These are phyloP conservation scores for Corymbia calophylla DNA, from an alignment of 441 rosid genomes.

Conservation along the genomic window DNA sequence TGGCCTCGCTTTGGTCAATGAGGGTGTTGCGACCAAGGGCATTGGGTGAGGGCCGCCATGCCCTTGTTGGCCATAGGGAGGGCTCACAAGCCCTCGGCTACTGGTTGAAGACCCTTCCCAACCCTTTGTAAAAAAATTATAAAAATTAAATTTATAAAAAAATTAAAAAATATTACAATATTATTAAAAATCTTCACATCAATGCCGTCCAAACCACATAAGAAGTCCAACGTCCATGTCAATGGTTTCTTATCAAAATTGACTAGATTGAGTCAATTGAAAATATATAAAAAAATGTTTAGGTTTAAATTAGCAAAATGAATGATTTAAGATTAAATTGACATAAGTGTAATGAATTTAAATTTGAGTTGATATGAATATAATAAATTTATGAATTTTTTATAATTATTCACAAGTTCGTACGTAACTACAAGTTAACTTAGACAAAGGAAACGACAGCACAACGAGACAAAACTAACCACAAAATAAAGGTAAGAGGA, in stretches of 20 bases:
- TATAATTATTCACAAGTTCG: neutral
- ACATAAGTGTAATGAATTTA: too few relatives aligned
- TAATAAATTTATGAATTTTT: rapidly evolving
- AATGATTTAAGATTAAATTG: neutral
- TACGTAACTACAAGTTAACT: neutral
- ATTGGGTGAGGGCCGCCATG: neutral
- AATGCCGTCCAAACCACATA: rapidly evolving
- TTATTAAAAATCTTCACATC: too few relatives aligned
- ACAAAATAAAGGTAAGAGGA: neutral
- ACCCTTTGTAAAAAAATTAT: neutral
- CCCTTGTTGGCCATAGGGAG: neutral
- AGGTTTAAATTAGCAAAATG: too few relatives aligned
- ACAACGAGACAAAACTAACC: neutral
- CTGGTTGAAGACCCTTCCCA: rapidly evolving
- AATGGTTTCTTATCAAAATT: too few relatives aligned
- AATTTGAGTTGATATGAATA: too few relatives aligned
- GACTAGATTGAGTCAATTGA: too few relatives aligned
- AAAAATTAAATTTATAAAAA: too few relatives aligned
- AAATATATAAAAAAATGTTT: too few relatives aligned
- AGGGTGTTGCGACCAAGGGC: neutral
- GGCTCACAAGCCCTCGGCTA: neutral
- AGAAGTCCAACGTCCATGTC: neutral
- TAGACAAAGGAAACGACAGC: neutral
- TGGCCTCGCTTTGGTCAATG: neutral
- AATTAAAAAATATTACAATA: too few relatives aligned